phyloP scores from a whole-genome alignment of 768 basidiomycete genomes.

The Rickenella mellea region DNA sequence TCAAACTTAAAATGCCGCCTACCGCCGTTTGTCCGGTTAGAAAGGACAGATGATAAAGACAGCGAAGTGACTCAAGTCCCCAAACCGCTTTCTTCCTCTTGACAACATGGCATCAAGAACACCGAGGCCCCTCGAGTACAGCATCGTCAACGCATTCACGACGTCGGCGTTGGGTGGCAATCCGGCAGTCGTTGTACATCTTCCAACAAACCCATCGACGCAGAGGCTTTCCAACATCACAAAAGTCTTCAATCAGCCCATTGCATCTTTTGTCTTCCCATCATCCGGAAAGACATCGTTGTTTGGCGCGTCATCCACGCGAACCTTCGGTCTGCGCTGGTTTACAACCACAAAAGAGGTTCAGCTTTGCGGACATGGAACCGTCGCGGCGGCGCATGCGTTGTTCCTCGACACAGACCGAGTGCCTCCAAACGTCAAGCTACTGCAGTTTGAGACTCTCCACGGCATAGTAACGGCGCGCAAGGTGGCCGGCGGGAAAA shows the following conservation, averaged over 20 bases:
- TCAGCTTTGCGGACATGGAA: slow-evolving; percentile 31
- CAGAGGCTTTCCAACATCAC: slow-evolving; percentile 25
- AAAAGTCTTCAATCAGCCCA: slow-evolving; percentile 37
- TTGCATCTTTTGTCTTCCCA: slow-evolving; percentile 25
- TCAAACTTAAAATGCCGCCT: no score
- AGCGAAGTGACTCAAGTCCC: no score
- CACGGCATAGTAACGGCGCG: slow-evolving; percentile 19
- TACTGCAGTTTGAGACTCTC: slow-evolving; percentile 17
- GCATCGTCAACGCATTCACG: slow-evolving; percentile 38
- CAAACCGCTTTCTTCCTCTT: no score
- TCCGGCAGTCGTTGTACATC: slow-evolving; percentile 31
- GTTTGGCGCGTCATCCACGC: neutral
- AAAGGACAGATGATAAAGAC: no score
- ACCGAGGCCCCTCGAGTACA: no score
- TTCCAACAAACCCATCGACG: slow-evolving; percentile 13
- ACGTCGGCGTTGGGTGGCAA: slow-evolving; percentile 32
- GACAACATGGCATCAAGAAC: no score
- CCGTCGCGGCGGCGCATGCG: slow-evolving; percentile 32
- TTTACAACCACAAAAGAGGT: slow-evolving; percentile 24
- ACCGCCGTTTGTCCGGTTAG: no score
- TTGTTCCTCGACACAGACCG: no score
- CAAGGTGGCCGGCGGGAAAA: slow-evolving; percentile 11
- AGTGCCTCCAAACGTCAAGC: slow-evolving; percentile 14
- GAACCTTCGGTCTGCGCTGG: slow-evolving; percentile 30
- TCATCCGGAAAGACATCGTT: slow-evolving; percentile 13